Percentiles rank a stretch among this genome's conserved stretches.
These are phyloP conservation scores for Gaeumannomyces tritici DNA, from an alignment of 2,329 filamentous ascomycete genomes.

Conservation along the genomic window DNA sequence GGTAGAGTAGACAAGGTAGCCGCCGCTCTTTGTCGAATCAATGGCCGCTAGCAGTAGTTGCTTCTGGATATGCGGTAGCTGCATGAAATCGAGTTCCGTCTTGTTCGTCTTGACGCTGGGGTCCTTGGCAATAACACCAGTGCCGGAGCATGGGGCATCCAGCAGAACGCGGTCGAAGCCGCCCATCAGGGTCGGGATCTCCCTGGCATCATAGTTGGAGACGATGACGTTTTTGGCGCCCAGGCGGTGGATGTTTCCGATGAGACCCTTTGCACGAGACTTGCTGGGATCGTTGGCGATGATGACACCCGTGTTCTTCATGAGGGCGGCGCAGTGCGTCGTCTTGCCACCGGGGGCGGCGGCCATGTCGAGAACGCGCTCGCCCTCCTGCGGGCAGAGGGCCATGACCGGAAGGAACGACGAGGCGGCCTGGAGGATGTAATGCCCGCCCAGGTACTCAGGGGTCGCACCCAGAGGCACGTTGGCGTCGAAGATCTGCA, in stretches of 20 bases:
- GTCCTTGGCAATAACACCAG: slow-evolving; percentile 96
- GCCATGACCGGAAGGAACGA: slow-evolving; percentile 98
- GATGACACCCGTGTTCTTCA: slow-evolving; percentile 94
- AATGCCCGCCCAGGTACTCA: slow-evolving; percentile 94
- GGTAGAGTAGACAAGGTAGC: slow-evolving; percentile 93
- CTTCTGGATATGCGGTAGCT: slow-evolving; percentile 88
- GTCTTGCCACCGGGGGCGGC: slow-evolving; percentile 94
- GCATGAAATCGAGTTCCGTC: slow-evolving; percentile 88
- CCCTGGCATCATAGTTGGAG: slow-evolving; percentile 88
- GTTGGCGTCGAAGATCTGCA: slow-evolving; percentile 90
- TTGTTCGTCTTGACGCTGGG: slow-evolving; percentile 97
- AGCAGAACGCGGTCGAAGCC: slow-evolving; percentile 93
- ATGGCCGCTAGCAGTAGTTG: slow-evolving; percentile 88
- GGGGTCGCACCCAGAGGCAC: slow-evolving; percentile 85
- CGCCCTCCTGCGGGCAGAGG: slow-evolving; percentile 83
- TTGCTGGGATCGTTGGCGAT: slow-evolving; percentile 97
- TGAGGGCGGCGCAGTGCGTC: slow-evolving; percentile 89
- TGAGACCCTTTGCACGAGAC: slow-evolving; percentile 86
- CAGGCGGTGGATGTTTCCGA: slow-evolving; percentile 93
- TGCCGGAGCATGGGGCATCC: slow-evolving; percentile 92
- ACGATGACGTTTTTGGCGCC: slow-evolving; percentile 91
- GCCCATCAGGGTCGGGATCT: slow-evolving; percentile 89
- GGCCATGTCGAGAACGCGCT: slow-evolving; percentile 88
- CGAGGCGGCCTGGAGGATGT: slow-evolving; percentile 93
- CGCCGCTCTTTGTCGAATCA: slow-evolving; percentile 89